Percentiles rank a stretch among this genome's conserved stretches.
Conservation (phyloP, 2,329 filamentous ascomycete genomes). For the Epichloe gansuensis region DNA sequence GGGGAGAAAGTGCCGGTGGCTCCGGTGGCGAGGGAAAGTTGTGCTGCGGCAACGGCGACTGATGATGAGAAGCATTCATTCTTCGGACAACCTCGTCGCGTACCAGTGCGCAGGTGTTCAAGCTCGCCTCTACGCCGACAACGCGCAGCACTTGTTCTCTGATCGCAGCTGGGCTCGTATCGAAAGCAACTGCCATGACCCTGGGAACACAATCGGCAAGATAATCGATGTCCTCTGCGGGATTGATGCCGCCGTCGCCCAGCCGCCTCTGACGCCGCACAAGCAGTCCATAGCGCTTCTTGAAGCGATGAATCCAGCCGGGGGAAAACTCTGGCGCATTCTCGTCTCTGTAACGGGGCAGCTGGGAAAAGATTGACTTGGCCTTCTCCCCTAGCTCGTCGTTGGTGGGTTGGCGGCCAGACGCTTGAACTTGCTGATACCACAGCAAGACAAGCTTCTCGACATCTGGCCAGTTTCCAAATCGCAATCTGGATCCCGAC, state of each 20-base stretch:
- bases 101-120: slow-evolving; percentile 42
- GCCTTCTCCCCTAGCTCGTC: slow-evolving; percentile 51
- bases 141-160: slow-evolving; percentile 42
- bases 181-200: slow-evolving; percentile 43
- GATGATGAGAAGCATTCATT: slow-evolving; percentile 13
- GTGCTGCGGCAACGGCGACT: slow-evolving; percentile 11
- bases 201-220: slow-evolving; percentile 46
- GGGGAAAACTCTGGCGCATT: slow-evolving; percentile 50
- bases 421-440: slow-evolving; percentile 38
- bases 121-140: slow-evolving; percentile 40
- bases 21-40: slow-evolving; percentile 2
- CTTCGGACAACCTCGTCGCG: slow-evolving; percentile 42
- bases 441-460: slow-evolving; percentile 44
- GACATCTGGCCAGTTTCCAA: slow-evolving; percentile 52
- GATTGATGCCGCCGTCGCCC: slow-evolving; percentile 32
- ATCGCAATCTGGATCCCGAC: slow-evolving; percentile 48
- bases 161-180: slow-evolving; percentile 47
- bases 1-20: slow-evolving; percentile 7
- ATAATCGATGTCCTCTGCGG: slow-evolving; percentile 45
- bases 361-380: slow-evolving; percentile 42
- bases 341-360: slow-evolving; percentile 48
- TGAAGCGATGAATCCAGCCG: slow-evolving; percentile 52
- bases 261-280: slow-evolving; percentile 43
- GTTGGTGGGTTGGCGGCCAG: slow-evolving; percentile 46
- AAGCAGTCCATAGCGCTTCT: slow-evolving; percentile 48